Percentiles rank a stretch among this genome's conserved stretches.
These are phyloP conservation scores for Brassica carinata DNA, from an alignment of 345 rosid species.

Conservation along the genomic window DNA sequence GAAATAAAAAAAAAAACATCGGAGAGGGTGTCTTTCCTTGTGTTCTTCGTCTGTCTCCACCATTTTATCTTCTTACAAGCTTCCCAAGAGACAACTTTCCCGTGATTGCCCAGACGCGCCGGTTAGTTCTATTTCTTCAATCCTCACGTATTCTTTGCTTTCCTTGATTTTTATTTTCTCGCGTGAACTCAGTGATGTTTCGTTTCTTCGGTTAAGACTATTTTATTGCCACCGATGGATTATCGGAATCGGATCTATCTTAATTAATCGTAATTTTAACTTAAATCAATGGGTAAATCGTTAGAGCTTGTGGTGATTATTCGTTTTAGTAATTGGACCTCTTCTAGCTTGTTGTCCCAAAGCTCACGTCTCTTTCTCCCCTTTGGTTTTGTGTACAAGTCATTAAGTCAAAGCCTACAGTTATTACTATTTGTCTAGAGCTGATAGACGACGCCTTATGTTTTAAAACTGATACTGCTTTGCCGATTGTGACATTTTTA, in stretches of 20 bases:
- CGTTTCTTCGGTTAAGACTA: slow-evolving; percentile 15
- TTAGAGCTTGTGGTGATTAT: slow-evolving; percentile 1
- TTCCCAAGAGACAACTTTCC: slow-evolving; percentile 32
- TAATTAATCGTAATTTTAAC: not conserved
- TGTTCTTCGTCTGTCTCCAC: slow-evolving; percentile 36
- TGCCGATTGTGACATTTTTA: not conserved
- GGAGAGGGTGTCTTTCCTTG: slow-evolving; percentile 20
- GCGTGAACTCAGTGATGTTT: slow-evolving; percentile 15
- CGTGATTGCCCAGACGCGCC: not conserved
- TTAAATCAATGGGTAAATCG: not conserved
- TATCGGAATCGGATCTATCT: slow-evolving; percentile 20
- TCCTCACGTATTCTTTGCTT: not conserved
- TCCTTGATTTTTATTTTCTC: not conserved
- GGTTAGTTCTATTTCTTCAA: slow-evolving; percentile 28
- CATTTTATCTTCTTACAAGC: slow-evolving; percentile 33
- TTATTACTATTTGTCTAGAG: not conserved
- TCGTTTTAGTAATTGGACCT: slow-evolving; percentile 1
- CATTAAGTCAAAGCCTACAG: slow-evolving; percentile 15
- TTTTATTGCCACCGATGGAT: not conserved
- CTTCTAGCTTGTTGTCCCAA: not conserved
- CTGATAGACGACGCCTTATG: not conserved
- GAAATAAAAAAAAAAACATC: slow-evolving; percentile 9
- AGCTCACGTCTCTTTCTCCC: slow-evolving; percentile 6
- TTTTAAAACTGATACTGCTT: slow-evolving; percentile 13
- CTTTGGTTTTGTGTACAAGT: slow-evolving; percentile 9